These are phyloP conservation scores for Fusarium avenaceum DNA, from an alignment of 2,329 filamentous ascomycete genomes.

Conservation along the genomic window DNA sequence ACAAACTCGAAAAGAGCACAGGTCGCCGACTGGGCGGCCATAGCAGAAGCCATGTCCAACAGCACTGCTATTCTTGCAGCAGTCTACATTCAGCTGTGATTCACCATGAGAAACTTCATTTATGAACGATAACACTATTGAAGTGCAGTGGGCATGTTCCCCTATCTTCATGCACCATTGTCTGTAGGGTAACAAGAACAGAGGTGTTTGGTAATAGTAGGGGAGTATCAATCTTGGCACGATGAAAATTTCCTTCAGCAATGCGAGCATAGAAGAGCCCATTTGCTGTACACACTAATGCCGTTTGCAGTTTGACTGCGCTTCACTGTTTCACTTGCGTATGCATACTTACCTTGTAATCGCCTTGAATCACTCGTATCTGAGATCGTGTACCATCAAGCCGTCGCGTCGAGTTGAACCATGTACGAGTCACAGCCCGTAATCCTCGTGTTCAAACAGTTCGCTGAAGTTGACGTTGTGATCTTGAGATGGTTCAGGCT, in stretches of 20 bases:
- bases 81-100: not conserved
- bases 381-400: conserved; percentile 28
- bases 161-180: conserved; percentile 69
- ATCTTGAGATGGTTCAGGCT: conserved; percentile 13
- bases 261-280: conserved; percentile 64
- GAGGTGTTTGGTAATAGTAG: conserved; percentile 72
- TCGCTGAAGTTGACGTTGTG: not conserved
- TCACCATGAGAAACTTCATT: conserved; percentile 3
- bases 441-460: conserved; percentile 16
- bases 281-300: conserved; percentile 73
- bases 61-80: conserved; percentile 1
- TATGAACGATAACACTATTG: not conserved
- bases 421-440: conserved; percentile 7
- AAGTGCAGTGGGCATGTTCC: conserved; percentile 50
- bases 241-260: conserved; percentile 69
- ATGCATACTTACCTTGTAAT: conserved; percentile 27
- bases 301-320: conserved; percentile 53
- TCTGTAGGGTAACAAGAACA: conserved; percentile 56
- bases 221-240: conserved; percentile 66
- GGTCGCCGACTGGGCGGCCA: conserved; percentile 2
- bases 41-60: conserved; percentile 4
- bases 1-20: conserved; percentile 3
- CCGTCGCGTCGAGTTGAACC: conserved; percentile 10
- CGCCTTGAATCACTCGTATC: conserved; percentile 29
- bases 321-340: conserved; percentile 35